A percentile compares a stretch with the other conserved stretches of the same genome.
These are phyloP conservation scores for Pulveroboletus sp. DNA, from an alignment of 768 basidiomycete genomes.

Conservation along the genomic window DNA sequence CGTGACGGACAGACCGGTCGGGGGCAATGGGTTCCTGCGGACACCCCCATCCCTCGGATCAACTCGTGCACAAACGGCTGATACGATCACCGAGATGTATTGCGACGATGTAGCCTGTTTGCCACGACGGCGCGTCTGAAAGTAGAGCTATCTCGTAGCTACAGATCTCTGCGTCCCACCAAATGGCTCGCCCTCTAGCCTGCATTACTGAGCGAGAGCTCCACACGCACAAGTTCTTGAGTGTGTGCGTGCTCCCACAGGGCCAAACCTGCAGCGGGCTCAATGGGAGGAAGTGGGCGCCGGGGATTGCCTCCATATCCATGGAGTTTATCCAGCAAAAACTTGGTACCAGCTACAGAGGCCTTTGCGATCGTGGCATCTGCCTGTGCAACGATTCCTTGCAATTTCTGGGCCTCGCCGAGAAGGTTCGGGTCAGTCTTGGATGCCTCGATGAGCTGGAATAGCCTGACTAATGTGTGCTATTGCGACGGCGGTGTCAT, in stretches of 20 bases:
- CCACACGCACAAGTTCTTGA: constrained; percentile 59
- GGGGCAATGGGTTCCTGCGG: background rate
- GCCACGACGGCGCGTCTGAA: background rate
- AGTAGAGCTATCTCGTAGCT: too few species aligned
- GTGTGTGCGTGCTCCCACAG: constrained; percentile 74
- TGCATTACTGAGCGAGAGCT: constrained; percentile 48
- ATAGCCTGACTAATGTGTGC: constrained; percentile 57
- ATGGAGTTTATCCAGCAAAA: constrained; percentile 62
- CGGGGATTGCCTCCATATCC: constrained; percentile 83
- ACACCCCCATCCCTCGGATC: background rate
- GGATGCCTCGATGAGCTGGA: constrained; percentile 56
- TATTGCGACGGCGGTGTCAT: constrained; percentile 25
- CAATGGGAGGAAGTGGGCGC: constrained; percentile 68
- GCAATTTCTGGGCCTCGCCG: constrained; percentile 65
- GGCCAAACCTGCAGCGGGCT: constrained; percentile 47
- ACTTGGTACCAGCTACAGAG: constrained; percentile 82
- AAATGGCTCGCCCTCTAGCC: background rate
- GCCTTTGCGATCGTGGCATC: constrained; percentile 77
- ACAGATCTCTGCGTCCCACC: background rate
- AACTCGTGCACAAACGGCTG: background rate
- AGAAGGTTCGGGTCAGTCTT: constrained; percentile 52
- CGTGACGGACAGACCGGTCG: background rate
- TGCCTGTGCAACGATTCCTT: constrained; percentile 75
- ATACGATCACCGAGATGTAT: background rate
- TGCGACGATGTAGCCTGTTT: background rate